phyloP scores from a whole-genome alignment of 2,329 filamentous ascomycete species.

The Bipolaris oryzae region DNA sequence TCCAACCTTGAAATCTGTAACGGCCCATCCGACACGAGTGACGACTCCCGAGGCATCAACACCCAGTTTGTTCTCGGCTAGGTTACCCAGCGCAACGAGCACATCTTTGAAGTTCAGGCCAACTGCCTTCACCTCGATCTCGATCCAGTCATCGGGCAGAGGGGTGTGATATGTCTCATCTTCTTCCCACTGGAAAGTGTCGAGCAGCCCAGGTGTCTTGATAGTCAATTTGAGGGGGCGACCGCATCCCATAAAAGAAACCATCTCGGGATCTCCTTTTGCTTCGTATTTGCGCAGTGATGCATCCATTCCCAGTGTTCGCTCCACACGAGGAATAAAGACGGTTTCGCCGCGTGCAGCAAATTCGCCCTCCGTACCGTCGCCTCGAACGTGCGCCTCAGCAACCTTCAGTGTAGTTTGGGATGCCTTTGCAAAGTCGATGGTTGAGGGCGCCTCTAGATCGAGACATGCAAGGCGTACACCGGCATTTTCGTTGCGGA shows the following conservation, averaged over 20 bases:
- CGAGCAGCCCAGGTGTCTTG: slow-evolving; percentile 8
- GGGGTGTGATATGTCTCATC: slow-evolving; percentile 6
- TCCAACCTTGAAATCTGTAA: slow-evolving; percentile 3
- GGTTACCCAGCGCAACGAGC: slow-evolving; percentile 6
- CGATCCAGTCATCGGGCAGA: background rate
- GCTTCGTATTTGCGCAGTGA: slow-evolving; percentile 13
- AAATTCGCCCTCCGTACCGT: slow-evolving; percentile 10
- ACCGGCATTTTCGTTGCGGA: slow-evolving; percentile 8
- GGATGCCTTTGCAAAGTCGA: slow-evolving; percentile 4
- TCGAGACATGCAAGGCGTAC: slow-evolving; percentile 12
- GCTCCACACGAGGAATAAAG: slow-evolving; percentile 9
- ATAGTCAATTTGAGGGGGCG: slow-evolving; percentile 9
- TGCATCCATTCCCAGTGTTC: slow-evolving; percentile 3
- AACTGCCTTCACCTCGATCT: slow-evolving; percentile 8
- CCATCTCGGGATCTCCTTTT: slow-evolving; percentile 12
- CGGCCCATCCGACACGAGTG: slow-evolving; percentile 5
- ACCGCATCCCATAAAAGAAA: slow-evolving; percentile 5
- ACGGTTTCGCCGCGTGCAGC: slow-evolving; percentile 8
- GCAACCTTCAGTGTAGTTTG: slow-evolving; percentile 8
- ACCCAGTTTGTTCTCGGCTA: slow-evolving; percentile 9
- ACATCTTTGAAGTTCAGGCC: slow-evolving; percentile 14
- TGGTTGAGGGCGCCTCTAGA: slow-evolving; percentile 1
- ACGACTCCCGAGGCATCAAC: slow-evolving; percentile 6
- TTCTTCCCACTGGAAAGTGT: slow-evolving; percentile 11
- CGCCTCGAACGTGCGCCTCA: slow-evolving; percentile 1